These are phyloP conservation scores for Chimonanthus praecox DNA, from an alignment of 164 flowering plant genomes.

Conservation along the genomic window DNA sequence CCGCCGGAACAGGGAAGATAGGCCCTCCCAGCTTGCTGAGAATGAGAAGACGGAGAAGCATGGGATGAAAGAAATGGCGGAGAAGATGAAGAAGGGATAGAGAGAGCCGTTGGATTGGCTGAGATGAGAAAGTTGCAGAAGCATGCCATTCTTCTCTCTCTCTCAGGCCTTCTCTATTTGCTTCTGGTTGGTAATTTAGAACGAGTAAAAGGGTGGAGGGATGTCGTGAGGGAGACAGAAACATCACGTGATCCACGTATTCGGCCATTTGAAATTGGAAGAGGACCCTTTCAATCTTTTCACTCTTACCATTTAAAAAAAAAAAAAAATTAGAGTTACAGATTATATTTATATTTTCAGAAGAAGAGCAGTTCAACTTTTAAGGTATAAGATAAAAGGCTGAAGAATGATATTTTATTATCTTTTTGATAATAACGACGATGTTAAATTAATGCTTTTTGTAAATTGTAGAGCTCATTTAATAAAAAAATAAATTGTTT, in stretches of 20 bases:
- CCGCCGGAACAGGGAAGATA: not conserved
- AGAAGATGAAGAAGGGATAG: conserved; percentile 6
- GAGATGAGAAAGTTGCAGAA: conserved; percentile 1
- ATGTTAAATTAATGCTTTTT: too few relatives aligned
- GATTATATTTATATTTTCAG: too few relatives aligned
- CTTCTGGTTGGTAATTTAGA: not conserved
- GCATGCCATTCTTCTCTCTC: conserved; percentile 17
- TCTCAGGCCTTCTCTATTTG: not conserved
- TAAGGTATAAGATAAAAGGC: too few relatives aligned
- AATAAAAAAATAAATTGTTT: too few relatives aligned
- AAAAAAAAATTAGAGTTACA: too few relatives aligned
- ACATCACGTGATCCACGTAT: not conserved
- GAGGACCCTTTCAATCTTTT: too few relatives aligned
- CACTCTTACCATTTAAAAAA: too few relatives aligned
- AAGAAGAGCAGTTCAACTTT: too few relatives aligned
- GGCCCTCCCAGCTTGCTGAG: too few relatives aligned
- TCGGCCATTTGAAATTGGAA: not conserved
- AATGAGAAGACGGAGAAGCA: not conserved
- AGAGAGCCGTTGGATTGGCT: conserved; percentile 6
- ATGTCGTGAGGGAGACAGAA: not conserved
- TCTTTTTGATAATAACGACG: too few relatives aligned
- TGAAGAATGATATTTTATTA: too few relatives aligned
- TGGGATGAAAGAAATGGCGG: not conserved
- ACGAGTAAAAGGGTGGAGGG: not conserved
- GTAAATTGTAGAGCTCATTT: too few relatives aligned